Evolutionary conservation across 306 rosid genomes (phyloP).

Genomic region (Cotoneaster glaucophyllus): DNA sequence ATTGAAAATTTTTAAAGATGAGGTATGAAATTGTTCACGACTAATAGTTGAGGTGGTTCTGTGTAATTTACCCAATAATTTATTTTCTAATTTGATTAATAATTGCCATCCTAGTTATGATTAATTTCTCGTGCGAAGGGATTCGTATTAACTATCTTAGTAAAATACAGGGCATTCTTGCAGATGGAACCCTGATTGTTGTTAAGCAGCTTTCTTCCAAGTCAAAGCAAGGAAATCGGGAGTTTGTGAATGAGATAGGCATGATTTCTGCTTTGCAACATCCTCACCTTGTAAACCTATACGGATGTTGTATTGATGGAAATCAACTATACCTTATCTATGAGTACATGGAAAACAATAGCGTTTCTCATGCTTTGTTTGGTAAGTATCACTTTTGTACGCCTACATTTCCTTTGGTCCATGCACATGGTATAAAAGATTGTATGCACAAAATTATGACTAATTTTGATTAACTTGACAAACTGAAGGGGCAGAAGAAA

Average conservation of each 20-base stretch:
- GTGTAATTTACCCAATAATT: no score
- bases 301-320: conserved; percentile 89
- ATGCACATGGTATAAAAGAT: no score
- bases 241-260: conserved; percentile 85
- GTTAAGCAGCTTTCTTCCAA: conserved; percentile 86
- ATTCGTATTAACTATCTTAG: not conserved
- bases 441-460: no score
- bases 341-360: conserved; percentile 83
- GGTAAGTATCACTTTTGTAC: conserved; percentile 28
- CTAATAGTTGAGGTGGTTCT: no score
- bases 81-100: not conserved
- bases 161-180: conserved; percentile 46
- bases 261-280: conserved; percentile 93
- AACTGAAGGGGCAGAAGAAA: no score
- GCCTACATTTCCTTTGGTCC: no score
- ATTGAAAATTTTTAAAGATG: no score
- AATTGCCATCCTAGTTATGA: no score
- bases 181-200: conserved; percentile 66
- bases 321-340: conserved; percentile 71
- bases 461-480: no score
- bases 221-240: conserved; percentile 92
- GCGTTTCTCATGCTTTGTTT: conserved; percentile 88
- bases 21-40: no score
- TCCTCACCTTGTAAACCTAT: conserved; percentile 82
- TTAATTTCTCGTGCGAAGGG: no score